Conservation (phyloP, 805 yeast species). For the Metschnikowia drakensbergensis region DNA sequence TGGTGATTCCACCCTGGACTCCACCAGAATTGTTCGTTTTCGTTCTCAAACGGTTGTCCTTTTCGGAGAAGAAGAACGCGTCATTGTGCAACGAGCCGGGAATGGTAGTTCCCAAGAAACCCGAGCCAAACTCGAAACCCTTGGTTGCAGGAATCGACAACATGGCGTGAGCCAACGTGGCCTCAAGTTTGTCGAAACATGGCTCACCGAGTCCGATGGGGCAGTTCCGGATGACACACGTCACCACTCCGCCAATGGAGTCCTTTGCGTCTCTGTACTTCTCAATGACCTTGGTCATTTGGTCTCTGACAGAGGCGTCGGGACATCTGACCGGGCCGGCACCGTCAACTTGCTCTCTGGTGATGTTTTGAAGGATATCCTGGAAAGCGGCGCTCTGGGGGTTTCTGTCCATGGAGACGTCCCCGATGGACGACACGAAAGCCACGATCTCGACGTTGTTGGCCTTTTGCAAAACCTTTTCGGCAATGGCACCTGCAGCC, state of each 20-base stretch:
- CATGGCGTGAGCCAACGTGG: slow-evolving; percentile 96
- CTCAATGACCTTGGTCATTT: slow-evolving; percentile 86
- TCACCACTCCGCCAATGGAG: slow-evolving; percentile 96
- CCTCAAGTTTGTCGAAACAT: slow-evolving; percentile 94
- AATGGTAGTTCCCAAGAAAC: slow-evolving; percentile 82
- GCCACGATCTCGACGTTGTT: slow-evolving; percentile 92
- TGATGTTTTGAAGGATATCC: slow-evolving; percentile 64
- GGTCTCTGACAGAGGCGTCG: slow-evolving; percentile 60
- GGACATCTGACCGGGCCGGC: slow-evolving; percentile 95
- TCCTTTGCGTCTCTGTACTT: slow-evolving; percentile 80
- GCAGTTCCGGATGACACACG: slow-evolving; percentile 91
- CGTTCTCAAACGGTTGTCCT: slow-evolving; percentile 68
- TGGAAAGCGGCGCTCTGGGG: slow-evolving; percentile 63
- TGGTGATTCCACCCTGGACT: slow-evolving; percentile 95
- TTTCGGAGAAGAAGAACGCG: slow-evolving; percentile 63
- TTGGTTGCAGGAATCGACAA: slow-evolving; percentile 95
- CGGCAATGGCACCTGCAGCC: slow-evolving; percentile 98
- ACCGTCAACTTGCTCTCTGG: slow-evolving; percentile 84
- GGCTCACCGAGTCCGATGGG: slow-evolving; percentile 99
- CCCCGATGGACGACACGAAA: slow-evolving; percentile 91
- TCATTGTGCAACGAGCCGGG: slow-evolving; percentile 96
- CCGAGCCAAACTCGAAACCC: slow-evolving; percentile 97
- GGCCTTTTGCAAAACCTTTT: slow-evolving; percentile 73
- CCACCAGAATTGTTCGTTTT: slow-evolving; percentile 93
- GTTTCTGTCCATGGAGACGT: slow-evolving; percentile 69